Evolutionary conservation across 2,329 filamentous ascomycete species (phyloP).

Genomic region (Fusarium equiseti): DNA sequence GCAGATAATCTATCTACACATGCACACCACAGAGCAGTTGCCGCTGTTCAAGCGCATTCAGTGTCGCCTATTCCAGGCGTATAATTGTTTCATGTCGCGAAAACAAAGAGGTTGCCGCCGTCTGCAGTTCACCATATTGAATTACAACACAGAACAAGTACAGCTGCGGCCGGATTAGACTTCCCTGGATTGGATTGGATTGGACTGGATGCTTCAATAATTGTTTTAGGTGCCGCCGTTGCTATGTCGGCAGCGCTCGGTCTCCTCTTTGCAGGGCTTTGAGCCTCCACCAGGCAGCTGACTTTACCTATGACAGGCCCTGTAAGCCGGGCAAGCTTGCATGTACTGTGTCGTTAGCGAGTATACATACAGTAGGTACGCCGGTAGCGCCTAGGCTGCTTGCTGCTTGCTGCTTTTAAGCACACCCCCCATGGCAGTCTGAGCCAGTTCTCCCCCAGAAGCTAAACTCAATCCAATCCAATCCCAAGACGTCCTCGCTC

Average conservation of each 20-base stretch:
- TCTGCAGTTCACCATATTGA: slow-evolving; percentile 13
- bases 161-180: slow-evolving; percentile 18
- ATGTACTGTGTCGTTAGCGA: slow-evolving; percentile 20
- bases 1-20: background rate
- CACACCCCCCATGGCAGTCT: slow-evolving; percentile 30
- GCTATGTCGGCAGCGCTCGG: slow-evolving; percentile 40
- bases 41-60: slow-evolving; percentile 1
- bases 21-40: background rate
- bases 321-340: slow-evolving; percentile 8
- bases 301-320: slow-evolving; percentile 27
- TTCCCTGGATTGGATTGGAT: slow-evolving; percentile 14
- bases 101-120: slow-evolving; percentile 36
- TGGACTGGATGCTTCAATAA: slow-evolving; percentile 18
- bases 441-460: slow-evolving; percentile 40
- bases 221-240: slow-evolving; percentile 43
- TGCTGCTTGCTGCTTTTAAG: slow-evolving; percentile 13
- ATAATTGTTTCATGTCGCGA: slow-evolving; percentile 28
- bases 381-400: slow-evolving; percentile 23
- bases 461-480: slow-evolving; percentile 47
- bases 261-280: slow-evolving; percentile 25
- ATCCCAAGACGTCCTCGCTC: slow-evolving; percentile 44
- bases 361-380: slow-evolving; percentile 26
- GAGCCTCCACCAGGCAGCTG: slow-evolving; percentile 34
- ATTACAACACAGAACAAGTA: background rate
- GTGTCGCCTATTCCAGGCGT: slow-evolving; percentile 23